These are phyloP conservation scores for Collybiopsis confluens DNA, from an alignment of 768 basidiomycete genomes.

Conservation along the genomic window DNA sequence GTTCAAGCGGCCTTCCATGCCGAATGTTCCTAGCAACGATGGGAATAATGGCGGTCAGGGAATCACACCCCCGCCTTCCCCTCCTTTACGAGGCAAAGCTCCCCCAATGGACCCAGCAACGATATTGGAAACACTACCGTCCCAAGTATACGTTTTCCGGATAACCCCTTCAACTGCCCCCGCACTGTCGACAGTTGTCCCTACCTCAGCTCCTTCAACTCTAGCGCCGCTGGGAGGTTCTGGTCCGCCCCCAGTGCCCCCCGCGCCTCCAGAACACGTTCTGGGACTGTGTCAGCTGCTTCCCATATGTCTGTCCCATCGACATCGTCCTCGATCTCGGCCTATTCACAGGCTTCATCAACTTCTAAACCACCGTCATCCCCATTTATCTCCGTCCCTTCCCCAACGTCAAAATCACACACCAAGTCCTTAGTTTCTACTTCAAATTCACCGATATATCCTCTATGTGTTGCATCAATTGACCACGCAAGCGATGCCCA, in stretches of 20 bases:
- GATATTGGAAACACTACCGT: not conserved
- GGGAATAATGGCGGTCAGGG: not conserved
- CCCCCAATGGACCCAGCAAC: slow-evolving; percentile 14
- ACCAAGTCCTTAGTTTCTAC: not conserved
- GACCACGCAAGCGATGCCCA: too few relatives aligned
- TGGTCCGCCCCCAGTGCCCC: not conserved
- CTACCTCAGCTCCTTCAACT: slow-evolving; percentile 13
- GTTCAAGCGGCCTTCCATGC: slow-evolving; percentile 46
- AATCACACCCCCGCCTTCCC: slow-evolving; percentile 26
- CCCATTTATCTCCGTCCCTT: not conserved
- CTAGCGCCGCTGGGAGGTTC: not conserved
- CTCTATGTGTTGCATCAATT: slow-evolving; percentile 68
- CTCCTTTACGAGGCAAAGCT: slow-evolving; percentile 24
- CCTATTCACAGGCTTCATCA: slow-evolving; percentile 13
- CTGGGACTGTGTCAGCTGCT: slow-evolving; percentile 3
- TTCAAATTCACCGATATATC: slow-evolving; percentile 43
- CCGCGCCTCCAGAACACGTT: not conserved
- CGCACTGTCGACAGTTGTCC: not conserved
- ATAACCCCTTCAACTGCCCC: not conserved
- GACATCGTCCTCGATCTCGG: slow-evolving; percentile 28
- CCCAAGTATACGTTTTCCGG: slow-evolving; percentile 11
- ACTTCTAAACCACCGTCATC: not conserved
- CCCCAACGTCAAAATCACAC: not conserved
- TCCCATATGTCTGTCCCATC: slow-evolving; percentile 19
- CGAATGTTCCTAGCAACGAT: not conserved